Base-by-base conservation (phyloP, 306 rosid genomes). In the Castanea sativa region DNA sequence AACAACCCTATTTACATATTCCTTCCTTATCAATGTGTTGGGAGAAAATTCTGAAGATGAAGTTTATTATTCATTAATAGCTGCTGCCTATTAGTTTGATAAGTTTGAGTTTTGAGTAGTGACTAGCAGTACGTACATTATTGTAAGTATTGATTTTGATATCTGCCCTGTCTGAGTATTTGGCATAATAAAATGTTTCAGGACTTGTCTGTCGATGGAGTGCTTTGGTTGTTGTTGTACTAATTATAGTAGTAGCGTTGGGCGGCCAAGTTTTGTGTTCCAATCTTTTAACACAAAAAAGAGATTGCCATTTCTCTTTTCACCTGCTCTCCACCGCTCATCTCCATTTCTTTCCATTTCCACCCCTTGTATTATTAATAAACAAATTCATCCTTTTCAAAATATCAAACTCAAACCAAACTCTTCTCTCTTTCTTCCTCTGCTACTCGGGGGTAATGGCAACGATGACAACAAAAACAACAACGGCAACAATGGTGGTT, bases 371-470 rank as follows among this genome's bases (percentile, higher is more conserved):
- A 68, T 33, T 16, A 68, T 33, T 16, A 68, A 57, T 64, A 75
- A 41, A 77, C 77, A 76, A 7, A 73, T 52, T 20, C 27, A 52
- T n/a, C 55, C 73, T 59, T 0, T 7, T 63, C 51, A 1, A 51
- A 23, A 59, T 1, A 41, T 41, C 45, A 41, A 41, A 49, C 11
- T 30, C 29, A 15, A 30, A 14, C 27, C 55, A 29, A 25, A 23
- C 78, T 79, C 85, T 77, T 67, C 78, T 79, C 57, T 71, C 85
- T 57, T 75, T 71, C 78, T 73, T 35, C 73, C 84, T 67, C 20
- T 41, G n/a, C 45, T 73, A 32, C 52, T 73, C 20, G 70, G 78
- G 23, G 60, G 65, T 11, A 7, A 49, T 56, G 67, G 55, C 74
- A 30, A 45, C 13, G 76, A 76, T 18, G 61, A 73, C 73, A 76